Percentiles rank a stretch among this genome's conserved stretches.
These are phyloP conservation scores for Barbatosphaeria neglecta DNA, from an alignment of 495 filamentous ascomycete species.

Conservation along the genomic window DNA sequence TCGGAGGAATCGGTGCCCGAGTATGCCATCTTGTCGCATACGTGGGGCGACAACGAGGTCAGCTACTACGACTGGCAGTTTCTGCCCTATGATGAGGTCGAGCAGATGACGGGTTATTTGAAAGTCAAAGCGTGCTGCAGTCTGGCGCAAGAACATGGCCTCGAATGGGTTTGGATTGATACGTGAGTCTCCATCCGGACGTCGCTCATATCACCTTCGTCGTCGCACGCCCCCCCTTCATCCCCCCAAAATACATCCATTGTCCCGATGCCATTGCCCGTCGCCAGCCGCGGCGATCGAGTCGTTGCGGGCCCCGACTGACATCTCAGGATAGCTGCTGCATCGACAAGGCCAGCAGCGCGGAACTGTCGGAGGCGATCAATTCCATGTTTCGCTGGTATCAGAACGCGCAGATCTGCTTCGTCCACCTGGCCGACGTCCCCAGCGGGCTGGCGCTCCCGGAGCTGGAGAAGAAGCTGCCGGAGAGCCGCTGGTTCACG, in stretches of 20 bases:
- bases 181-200: constrained; percentile 10
- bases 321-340: constrained; percentile 12
- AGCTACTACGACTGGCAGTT: constrained; percentile 7
- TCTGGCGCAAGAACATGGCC: constrained; percentile 4
- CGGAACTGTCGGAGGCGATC: constrained; percentile 28
- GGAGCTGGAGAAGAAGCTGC: neutral
- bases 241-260: too few relatives aligned
- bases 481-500: constrained; percentile 23
- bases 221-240: neutral
- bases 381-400: constrained; percentile 34
- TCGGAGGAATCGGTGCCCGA: constrained; percentile 1
- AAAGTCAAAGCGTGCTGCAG: constrained; percentile 16
- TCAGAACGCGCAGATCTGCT: constrained; percentile 16
- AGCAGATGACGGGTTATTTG: constrained; percentile 9
- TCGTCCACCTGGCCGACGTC: constrained; percentile 25
- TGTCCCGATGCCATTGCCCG: too few relatives aligned
- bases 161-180: constrained; percentile 24
- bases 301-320: too few relatives aligned
- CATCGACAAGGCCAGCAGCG: constrained; percentile 28
- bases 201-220: neutral
- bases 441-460: neutral
- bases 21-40: constrained; percentile 12
- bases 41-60: constrained; percentile 12
- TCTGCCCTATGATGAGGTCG: neutral
- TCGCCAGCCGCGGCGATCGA: too few relatives aligned